Evolutionary conservation across 139 green algal genomes (phyloP).

Genomic region (Micromonas commoda): DNA sequence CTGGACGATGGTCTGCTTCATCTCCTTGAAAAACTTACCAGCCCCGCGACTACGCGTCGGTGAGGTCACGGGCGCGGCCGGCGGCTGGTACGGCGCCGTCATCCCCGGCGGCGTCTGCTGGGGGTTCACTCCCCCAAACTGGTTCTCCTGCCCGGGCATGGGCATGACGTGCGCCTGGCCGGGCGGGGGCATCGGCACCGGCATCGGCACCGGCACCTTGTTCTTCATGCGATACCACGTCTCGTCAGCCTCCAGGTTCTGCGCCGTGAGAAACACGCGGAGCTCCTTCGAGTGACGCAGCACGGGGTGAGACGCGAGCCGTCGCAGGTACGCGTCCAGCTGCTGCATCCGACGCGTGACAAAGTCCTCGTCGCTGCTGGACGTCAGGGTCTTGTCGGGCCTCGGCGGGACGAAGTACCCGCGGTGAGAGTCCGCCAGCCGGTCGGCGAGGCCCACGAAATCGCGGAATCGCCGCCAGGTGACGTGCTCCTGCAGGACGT

Average conservation of each 20-base stretch:
- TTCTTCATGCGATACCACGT: background rate
- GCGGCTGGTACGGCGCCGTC: no score
- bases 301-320: constrained; percentile 69
- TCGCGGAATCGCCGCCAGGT: constrained; percentile 42
- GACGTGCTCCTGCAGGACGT: background rate
- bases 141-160: no score
- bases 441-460: constrained; percentile 42
- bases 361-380: constrained; percentile 53
- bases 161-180: no score
- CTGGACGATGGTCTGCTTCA: constrained; percentile 41
- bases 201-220: background rate
- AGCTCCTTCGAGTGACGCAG: constrained; percentile 36
- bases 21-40: constrained; percentile 65
- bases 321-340: constrained; percentile 76
- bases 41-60: constrained; percentile 56
- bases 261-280: constrained; percentile 8
- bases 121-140: no score
- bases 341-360: constrained; percentile 62
- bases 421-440: constrained; percentile 56
- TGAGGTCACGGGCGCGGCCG: constrained; percentile 55
- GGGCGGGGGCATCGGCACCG: no score
- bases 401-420: constrained; percentile 84
- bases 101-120: no score
- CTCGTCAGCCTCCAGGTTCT: constrained; percentile 35
- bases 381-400: constrained; percentile 68